phyloP scores from a whole-genome alignment of 2,329 filamentous ascomycete species.

The Alternaria hordeiaustralica region DNA sequence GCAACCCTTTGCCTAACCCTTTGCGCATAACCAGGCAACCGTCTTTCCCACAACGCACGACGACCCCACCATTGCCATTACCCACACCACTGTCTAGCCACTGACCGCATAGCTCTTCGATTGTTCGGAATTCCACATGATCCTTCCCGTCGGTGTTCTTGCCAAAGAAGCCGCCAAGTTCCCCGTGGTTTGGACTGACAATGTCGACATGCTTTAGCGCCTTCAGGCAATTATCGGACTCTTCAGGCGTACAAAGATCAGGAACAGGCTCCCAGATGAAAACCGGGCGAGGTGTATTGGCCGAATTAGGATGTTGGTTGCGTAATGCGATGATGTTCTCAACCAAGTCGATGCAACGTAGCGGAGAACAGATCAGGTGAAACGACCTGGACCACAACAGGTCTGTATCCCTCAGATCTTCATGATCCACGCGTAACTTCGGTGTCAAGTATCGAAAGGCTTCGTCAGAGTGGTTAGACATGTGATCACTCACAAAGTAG shows the following conservation, averaged over 20 bases:
- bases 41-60: slow-evolving; percentile 73
- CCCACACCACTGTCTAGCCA: slow-evolving; percentile 49
- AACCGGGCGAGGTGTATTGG: slow-evolving; percentile 58
- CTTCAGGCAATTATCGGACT: slow-evolving; percentile 60
- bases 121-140: slow-evolving; percentile 45
- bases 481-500: no score
- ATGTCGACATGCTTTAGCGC: slow-evolving; percentile 64
- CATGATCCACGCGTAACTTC: slow-evolving; percentile 79
- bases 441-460: slow-evolving; percentile 88
- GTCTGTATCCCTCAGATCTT: slow-evolving; percentile 66
- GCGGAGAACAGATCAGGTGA: slow-evolving; percentile 84
- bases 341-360: slow-evolving; percentile 77
- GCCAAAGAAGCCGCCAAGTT: slow-evolving; percentile 87
- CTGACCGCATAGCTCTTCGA: slow-evolving; percentile 51
- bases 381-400: slow-evolving; percentile 78
- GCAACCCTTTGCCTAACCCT: slow-evolving; percentile 44
- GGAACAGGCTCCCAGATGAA: slow-evolving; percentile 97
- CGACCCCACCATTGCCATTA: slow-evolving; percentile 60
- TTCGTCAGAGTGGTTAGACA: slow-evolving; percentile 16
- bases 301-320: slow-evolving; percentile 34
- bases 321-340: slow-evolving; percentile 68
- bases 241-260: slow-evolving; percentile 77
- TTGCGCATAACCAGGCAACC: slow-evolving; percentile 66
- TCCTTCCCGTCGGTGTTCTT: slow-evolving; percentile 42
- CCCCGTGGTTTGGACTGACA: slow-evolving; percentile 82